Percentiles rank a stretch among this genome's conserved stretches.
These are phyloP conservation scores for Chrysoporthe austroafricana DNA, from an alignment of 2,329 filamentous ascomycete species.

Conservation along the genomic window DNA sequence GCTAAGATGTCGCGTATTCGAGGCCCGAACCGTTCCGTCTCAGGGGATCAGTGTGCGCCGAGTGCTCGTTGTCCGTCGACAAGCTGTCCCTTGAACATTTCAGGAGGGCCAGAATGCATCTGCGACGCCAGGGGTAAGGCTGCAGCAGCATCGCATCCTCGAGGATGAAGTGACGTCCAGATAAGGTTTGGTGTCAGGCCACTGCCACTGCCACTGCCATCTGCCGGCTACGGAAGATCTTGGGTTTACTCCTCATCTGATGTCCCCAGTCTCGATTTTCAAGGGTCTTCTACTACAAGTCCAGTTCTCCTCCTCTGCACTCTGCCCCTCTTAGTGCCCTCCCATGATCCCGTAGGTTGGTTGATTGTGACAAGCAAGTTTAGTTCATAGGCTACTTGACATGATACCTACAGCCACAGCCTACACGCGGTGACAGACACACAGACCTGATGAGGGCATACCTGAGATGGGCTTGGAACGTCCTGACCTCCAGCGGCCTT, in stretches of 20 bases:
- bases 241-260: background rate
- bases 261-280: background rate
- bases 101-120: background rate
- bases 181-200: slow-evolving; percentile 25
- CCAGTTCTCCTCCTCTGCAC: background rate
- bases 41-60: background rate
- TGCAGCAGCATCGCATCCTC: slow-evolving; percentile 2
- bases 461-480: background rate
- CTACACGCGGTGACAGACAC: background rate
- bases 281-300: background rate
- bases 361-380: background rate
- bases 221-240: slow-evolving; percentile 6
- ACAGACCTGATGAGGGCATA: background rate
- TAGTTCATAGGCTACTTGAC: background rate
- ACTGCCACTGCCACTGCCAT: background rate
- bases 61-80: background rate
- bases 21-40: background rate
- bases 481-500: background rate
- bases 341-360: background rate
- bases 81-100: background rate
- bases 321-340: background rate
- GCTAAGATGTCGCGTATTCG: background rate
- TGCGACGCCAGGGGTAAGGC: slow-evolving; percentile 11
- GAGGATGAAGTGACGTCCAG: slow-evolving; percentile 20
- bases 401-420: background rate